Evolutionary conservation across 2,329 filamentous ascomycete species (phyloP), one percentile per base, ranked within the genome.

Genomic region (Cylindrodendrum hubeiense): DNA sequence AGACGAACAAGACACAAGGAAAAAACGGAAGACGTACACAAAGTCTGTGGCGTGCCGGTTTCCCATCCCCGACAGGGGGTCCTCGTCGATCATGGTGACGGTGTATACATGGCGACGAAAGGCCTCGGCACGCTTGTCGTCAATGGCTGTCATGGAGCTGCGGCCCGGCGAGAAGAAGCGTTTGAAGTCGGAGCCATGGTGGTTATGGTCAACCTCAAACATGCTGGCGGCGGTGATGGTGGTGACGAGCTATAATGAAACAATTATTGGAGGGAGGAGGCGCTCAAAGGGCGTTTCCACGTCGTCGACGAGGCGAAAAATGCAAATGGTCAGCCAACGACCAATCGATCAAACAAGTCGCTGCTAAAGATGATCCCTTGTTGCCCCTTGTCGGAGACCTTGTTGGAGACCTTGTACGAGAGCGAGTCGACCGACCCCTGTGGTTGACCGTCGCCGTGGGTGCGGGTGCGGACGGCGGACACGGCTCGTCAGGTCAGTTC

Each of bases 61-160:
- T 39, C 39, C 24, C 47, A 46, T 71, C 28, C 60, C 67, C 19
- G 64, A 56, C 64, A 62, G 61, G 37, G 71, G 70, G 43, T 74
- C 67, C 28, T 75, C 73, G 47, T 75, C 73, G 39, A 74, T 71
- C 73, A 75, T 75, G 34, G 73, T 75, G 17, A 69, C 67, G 9
- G 68, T 68, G 72, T 72, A 75, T 9, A 72, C 73, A 51, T 74
- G 73, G 41, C 65, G 71, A 15, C 72, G 71, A 54, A 75, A 74
- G 47, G 73, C 72, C 12, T 75, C 73, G 33, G 72, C 72, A 28
- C 67, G 61, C 65, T 68, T 75, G 49, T 75, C 71, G 33, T 75
- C 72, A 24, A 75, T 59, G 17, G 72, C 71, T 21, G 73, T 67
- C 73, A 75, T 74, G 41, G 72, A 75, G 62, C 72, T 73, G 52